A percentile compares a stretch with the other conserved stretches of the same genome.
Evolutionary conservation across 2,329 filamentous ascomycete species (phyloP).

Genomic region (Ceratocystis eucalypticola): DNA sequence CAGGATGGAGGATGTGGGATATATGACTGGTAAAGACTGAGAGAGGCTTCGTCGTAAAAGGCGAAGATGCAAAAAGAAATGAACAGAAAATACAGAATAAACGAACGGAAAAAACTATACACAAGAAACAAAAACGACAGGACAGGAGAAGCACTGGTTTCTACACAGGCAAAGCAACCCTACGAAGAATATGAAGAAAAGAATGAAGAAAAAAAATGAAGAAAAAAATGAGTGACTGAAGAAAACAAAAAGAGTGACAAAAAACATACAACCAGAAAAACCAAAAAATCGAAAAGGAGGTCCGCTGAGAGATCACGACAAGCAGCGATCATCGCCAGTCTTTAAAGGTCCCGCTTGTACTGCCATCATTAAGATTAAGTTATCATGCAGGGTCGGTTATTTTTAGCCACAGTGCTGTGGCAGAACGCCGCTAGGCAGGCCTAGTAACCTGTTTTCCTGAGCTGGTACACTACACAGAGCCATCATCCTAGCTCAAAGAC

Average conservation of each 20-base stretch:
- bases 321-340: neutral
- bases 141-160: neutral
- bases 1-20: neutral
- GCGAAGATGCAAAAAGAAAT: constrained; percentile 4
- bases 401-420: neutral
- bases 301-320: neutral
- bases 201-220: neutral
- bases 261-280: neutral
- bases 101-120: neutral
- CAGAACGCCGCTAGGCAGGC: neutral
- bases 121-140: constrained; percentile 7
- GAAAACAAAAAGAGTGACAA: neutral
- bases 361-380: constrained; percentile 6
- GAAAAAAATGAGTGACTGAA: neutral
- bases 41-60: neutral
- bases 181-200: neutral
- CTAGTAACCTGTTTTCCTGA: neutral
- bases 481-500: neutral
- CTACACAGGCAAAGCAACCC: neutral
- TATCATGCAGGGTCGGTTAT: neutral
- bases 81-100: constrained; percentile 7
- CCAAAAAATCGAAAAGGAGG: neutral
- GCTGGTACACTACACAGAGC: neutral
- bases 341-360: constrained; percentile 2
- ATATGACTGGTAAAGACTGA: neutral